These are phyloP conservation scores for Wickerhamiella galacta DNA, from an alignment of 805 yeast genomes.

Conservation along the genomic window DNA sequence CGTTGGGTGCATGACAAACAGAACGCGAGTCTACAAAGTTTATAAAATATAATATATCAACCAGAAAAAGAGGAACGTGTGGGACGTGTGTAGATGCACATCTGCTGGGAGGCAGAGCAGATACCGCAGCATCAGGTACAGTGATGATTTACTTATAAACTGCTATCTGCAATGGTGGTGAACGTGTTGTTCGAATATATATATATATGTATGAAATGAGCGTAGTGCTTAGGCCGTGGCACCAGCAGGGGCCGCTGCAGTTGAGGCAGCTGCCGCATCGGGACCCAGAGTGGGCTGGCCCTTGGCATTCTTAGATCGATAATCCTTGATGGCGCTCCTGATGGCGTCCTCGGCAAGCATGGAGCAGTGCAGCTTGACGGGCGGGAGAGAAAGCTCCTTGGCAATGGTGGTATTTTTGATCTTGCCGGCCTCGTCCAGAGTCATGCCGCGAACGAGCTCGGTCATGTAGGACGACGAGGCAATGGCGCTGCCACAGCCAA, in stretches of 20 bases:
- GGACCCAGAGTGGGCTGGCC: constrained; percentile 47
- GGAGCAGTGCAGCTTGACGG: constrained; percentile 93
- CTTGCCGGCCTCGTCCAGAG: constrained; percentile 80
- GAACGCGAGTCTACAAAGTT: no score
- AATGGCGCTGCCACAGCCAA: constrained; percentile 98
- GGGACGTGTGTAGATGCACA: no score
- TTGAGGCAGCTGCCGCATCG: constrained; percentile 25
- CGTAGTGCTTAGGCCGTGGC: not conserved
- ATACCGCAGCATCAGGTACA: no score
- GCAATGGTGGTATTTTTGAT: constrained; percentile 92
- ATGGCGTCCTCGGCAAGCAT: constrained; percentile 99
- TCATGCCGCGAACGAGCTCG: constrained; percentile 86
- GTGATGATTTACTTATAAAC: no score
- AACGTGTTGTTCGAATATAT: no score
- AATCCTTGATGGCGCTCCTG: constrained; percentile 91
- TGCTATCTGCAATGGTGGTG: no score
- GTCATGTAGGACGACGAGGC: constrained; percentile 93
- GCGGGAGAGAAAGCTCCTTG: constrained; percentile 84
- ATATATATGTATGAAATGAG: no score
- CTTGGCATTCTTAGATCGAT: constrained; percentile 56
- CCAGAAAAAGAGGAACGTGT: no score
- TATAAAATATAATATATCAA: no score
- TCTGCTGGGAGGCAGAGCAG: no score
- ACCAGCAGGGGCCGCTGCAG: constrained; percentile 7
- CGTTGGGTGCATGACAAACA: no score